Evolutionary conservation across 2,329 filamentous ascomycete species (phyloP).

Genomic region (Penicillium sp.): DNA sequence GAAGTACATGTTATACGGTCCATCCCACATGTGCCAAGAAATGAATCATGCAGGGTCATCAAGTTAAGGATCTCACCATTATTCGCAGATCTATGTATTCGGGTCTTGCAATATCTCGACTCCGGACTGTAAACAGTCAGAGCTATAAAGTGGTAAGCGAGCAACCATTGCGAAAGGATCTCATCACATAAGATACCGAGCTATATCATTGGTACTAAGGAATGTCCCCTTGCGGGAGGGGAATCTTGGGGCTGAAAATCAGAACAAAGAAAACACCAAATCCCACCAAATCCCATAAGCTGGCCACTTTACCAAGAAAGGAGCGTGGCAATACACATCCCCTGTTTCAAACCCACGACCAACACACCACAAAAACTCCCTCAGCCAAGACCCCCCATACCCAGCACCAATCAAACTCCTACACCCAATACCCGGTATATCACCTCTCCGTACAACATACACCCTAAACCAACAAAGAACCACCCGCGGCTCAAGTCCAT

Average conservation of each 20-base stretch:
- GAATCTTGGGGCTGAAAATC: background rate
- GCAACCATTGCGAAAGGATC: no score
- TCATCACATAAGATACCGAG: no score
- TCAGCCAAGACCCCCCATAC: background rate
- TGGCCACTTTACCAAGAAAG: no score
- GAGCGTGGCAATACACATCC: conserved; percentile 1
- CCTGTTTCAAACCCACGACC: background rate
- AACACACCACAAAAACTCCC: background rate
- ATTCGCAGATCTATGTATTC: background rate
- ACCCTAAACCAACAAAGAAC: no score
- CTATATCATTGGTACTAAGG: no score
- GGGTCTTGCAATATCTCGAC: no score
- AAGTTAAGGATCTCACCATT: conserved; percentile 11
- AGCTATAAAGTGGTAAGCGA: no score
- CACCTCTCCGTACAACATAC: no score
- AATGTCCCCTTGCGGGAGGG: no score
- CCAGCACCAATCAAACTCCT: background rate
- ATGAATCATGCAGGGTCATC: conserved; percentile 7
- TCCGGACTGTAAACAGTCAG: background rate
- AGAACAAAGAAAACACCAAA: background rate
- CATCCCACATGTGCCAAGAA: background rate
- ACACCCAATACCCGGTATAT: background rate
- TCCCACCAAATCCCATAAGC: background rate
- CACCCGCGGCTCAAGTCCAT: background rate
- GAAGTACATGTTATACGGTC: background rate